Base-by-base conservation (phyloP, 2,329 filamentous ascomycete species). In the Xylariales sp. region DNA sequence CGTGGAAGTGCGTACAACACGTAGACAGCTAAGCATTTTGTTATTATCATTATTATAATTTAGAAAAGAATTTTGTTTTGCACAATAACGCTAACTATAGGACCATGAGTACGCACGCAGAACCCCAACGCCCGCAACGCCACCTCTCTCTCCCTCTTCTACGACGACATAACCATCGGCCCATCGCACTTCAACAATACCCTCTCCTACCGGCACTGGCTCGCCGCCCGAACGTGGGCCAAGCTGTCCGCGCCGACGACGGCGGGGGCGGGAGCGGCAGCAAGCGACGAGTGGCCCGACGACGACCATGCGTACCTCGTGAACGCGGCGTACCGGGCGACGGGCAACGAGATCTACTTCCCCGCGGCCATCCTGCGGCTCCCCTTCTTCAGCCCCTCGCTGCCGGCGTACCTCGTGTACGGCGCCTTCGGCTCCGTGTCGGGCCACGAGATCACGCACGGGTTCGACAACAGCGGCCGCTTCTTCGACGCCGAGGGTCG, bases 371-470 rank as follows among this genome's bases (percentile, higher is more conserved):
- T 35, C 10, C 13, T 23, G 10, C 17, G 13, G 20, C 8, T 12
- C 14, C 21, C 33, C 10, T 27, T 35, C 15, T 27, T 27, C 6
- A 16, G 33, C 20, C 11, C 32, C 33, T n/a, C 13, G 27, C 17
- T 83, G 1, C 83, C 83, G 0, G 62, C 74, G 17, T 87, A 85
- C 48, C 60, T 86, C 25, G 73, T 73, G 8, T 88, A 85, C 53
- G 82, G 81, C n/a, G 77, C 76, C 1, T 82, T 86, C 52, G 83
- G 81, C 1, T 71, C 76, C 2, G 72, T 85, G 3, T 76, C 76
- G 7, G 83, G 81, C 3, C 83, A 87, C 50, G 82, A 86, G 54
- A 67, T 87, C 6, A 81, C 77, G 4, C 83, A 87, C 46, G 81
- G 78, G 11, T 85, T 87, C 49, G 83, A 87, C 54, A 80, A 72